Percentiles rank a stretch among this genome's conserved stretches.
These are phyloP conservation scores for Helianthus tuberosus DNA, from an alignment of 129 eudicot species.

Conservation along the genomic window DNA sequence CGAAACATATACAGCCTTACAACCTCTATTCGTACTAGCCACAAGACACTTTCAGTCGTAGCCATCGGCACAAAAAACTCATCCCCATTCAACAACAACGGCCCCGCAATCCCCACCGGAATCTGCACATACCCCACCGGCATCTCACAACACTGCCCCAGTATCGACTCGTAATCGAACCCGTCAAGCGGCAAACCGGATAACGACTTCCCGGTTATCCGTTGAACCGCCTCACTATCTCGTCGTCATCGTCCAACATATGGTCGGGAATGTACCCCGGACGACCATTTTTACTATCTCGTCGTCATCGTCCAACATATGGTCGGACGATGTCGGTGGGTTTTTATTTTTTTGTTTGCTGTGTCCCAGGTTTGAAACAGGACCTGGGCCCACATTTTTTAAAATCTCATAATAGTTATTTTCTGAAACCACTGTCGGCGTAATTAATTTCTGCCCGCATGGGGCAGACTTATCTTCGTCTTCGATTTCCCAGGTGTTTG, in stretches of 20 bases:
- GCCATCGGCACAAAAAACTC: constrained; percentile 64
- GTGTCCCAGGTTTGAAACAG: constrained; percentile 18
- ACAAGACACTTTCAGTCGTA: constrained; percentile 63
- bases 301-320: constrained; percentile 39
- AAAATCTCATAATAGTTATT: constrained; percentile 11
- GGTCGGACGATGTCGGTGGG: not conserved
- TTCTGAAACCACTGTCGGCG: not conserved
- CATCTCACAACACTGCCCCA: constrained; percentile 93
- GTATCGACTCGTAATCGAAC: constrained; percentile 61
- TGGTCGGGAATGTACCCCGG: constrained; percentile 33
- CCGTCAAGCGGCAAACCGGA: constrained; percentile 66
- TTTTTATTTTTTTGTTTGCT: not conserved
- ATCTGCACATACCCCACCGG: constrained; percentile 68
- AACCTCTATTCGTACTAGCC: constrained; percentile 61
- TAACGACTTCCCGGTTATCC: constrained; percentile 57
- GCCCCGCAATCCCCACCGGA: constrained; percentile 72
- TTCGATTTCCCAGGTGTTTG: constrained; percentile 34
- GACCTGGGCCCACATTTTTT: constrained; percentile 39
- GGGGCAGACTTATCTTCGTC: constrained; percentile 34
- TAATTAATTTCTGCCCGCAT: constrained; percentile 21
- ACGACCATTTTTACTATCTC: constrained; percentile 47
- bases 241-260: constrained; percentile 42
- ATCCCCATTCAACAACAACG: constrained; percentile 48
- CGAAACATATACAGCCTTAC: constrained; percentile 48
- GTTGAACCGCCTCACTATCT: constrained; percentile 54